Evolutionary conservation across 75 land plant species (phyloP).

Genomic region (Sequoia sempervirens): DNA sequence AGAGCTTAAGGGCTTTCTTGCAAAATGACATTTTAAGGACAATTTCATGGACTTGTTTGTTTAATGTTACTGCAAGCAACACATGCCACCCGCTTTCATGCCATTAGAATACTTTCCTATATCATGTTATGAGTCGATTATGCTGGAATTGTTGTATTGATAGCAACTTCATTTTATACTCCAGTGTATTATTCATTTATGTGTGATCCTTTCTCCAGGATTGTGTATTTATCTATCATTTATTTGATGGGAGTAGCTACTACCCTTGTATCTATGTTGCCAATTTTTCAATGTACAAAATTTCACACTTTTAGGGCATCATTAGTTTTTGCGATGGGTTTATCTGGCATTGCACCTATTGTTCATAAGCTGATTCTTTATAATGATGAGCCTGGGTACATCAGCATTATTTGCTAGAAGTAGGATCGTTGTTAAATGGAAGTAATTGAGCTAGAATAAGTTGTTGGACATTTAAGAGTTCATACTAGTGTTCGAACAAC

Average conservation of each 20-base stretch:
- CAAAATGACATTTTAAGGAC: too few species aligned
- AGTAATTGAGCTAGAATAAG: too few species aligned
- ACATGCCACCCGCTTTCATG: conserved; percentile 84
- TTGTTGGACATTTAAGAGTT: too few species aligned
- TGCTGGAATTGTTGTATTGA: conserved; percentile 81
- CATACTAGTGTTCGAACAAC: too few species aligned
- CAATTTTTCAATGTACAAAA: conserved; percentile 75
- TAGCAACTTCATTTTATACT: conserved; percentile 90
- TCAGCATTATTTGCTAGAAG: too few species aligned
- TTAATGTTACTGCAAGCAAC: conserved; percentile 90
- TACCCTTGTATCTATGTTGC: conserved; percentile 57
- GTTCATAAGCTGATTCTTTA: conserved; percentile 74
- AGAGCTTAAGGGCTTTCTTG: too few species aligned
- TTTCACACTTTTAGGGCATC: conserved; percentile 65
- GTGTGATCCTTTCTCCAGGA: conserved; percentile 80
- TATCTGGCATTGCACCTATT: conserved; percentile 78
- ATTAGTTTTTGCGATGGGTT: conserved; percentile 76
- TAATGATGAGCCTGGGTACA: conserved; percentile 60
- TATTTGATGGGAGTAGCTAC: conserved; percentile 68
- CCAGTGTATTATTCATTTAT: conserved; percentile 97
- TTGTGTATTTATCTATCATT: conserved; percentile 66
- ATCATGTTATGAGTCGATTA: conserved; percentile 87
- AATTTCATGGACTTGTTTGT: too few species aligned
- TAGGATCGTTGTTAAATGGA: too few species aligned
- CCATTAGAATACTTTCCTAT: conserved; percentile 61